Evolutionary conservation across 208 protist genomes (phyloP).

Genomic region (Acanthamoeba pearcei): DNA sequence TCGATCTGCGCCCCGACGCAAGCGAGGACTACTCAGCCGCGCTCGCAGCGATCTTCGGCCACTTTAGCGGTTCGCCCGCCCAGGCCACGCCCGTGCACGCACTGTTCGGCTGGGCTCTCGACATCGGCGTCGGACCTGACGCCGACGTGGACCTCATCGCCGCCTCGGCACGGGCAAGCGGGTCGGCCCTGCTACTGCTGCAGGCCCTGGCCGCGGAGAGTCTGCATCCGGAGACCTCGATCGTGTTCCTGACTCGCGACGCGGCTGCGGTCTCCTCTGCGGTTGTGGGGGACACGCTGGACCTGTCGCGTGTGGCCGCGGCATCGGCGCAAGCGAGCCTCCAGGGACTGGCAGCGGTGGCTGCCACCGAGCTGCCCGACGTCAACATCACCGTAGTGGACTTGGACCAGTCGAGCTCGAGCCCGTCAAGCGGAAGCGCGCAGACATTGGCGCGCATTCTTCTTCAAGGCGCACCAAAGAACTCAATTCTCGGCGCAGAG

Average conservation of each 20-base stretch:
- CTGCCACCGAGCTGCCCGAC: slow-evolving; percentile 26
- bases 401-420: not conserved
- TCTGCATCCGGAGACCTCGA: not conserved
- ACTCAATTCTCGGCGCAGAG: not conserved
- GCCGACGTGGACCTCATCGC: not conserved
- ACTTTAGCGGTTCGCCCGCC: not conserved
- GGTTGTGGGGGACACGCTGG: not conserved
- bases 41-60: not conserved
- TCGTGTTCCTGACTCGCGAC: slow-evolving; percentile 4
- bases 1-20: not conserved
- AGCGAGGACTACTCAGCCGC: slow-evolving; percentile 3
- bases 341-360: slow-evolving; percentile 13
- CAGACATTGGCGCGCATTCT: not conserved
- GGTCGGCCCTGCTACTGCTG: not conserved
- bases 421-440: no score
- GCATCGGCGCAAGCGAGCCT: slow-evolving; percentile 28
- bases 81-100: not conserved
- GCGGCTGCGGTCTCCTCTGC: not conserved
- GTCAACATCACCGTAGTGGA: not conserved
- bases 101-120: slow-evolving; percentile 40
- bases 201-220: not conserved
- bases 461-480: not conserved
- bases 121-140: not conserved
- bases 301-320: not conserved
- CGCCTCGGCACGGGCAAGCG: not conserved